phyloP scores from a whole-genome alignment of 75 land plant species.

The Pinus tabuliformis region DNA sequence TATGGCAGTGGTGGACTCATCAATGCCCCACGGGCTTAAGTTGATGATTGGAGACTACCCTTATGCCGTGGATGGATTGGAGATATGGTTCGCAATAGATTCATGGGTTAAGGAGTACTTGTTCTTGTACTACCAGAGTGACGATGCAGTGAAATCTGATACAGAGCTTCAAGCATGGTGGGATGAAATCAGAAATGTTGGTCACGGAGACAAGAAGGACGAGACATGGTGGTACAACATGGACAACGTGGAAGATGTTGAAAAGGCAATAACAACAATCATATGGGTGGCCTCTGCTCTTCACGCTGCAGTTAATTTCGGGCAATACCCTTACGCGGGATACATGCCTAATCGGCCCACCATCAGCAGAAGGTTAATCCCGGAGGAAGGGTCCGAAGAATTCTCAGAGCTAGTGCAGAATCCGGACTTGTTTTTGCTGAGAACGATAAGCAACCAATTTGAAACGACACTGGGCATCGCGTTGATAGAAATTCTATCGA shows the following conservation, averaged over 20 bases:
- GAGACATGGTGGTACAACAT: constrained; percentile 62
- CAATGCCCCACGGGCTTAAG: constrained; percentile 24
- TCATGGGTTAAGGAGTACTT: constrained; percentile 62
- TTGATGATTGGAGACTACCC: constrained; percentile 72
- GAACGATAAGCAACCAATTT: not conserved
- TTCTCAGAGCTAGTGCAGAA: too few relatives aligned
- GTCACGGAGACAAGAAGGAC: constrained; percentile 71
- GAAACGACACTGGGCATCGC: not conserved
- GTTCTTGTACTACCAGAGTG: constrained; percentile 43
- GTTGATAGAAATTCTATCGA: not conserved
- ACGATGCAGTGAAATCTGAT: constrained; percentile 35
- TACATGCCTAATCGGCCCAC: constrained; percentile 65
- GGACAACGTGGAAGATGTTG: constrained; percentile 22
- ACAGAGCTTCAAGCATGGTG: constrained; percentile 76
- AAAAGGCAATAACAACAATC: constrained; percentile 24
- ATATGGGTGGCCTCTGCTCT: too few relatives aligned
- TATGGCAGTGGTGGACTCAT: constrained; percentile 49
- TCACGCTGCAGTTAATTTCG: too few relatives aligned
- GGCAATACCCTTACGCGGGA: constrained; percentile 55
- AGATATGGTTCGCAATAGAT: constrained; percentile 66
- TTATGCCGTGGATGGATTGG: constrained; percentile 76
- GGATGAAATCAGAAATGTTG: constrained; percentile 49
- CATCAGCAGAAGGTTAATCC: constrained; percentile 64
- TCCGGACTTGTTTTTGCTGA: not conserved
- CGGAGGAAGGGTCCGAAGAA: constrained; percentile 8